Conservation (phyloP, 2,329 filamentous ascomycete species). For the Alternaria incomplexa region DNA sequence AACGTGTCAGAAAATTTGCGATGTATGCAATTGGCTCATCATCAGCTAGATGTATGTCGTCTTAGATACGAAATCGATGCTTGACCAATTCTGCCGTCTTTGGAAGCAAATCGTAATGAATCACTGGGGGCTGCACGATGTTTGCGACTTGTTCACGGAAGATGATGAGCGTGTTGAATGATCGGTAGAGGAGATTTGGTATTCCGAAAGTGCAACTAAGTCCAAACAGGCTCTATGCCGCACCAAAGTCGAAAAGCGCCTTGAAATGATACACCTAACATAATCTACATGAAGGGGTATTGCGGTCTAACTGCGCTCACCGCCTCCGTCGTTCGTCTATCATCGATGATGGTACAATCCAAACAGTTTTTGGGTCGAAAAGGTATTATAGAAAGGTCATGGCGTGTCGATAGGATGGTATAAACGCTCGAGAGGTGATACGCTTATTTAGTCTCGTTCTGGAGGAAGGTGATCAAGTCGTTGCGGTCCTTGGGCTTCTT, state of each 20-base stretch:
- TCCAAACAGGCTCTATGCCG: slow-evolving; percentile 44
- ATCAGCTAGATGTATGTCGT: background rate
- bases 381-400: slow-evolving; percentile 37
- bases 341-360: slow-evolving; percentile 48
- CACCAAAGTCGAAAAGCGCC: slow-evolving; percentile 42
- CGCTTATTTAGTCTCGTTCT: slow-evolving; percentile 72
- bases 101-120: background rate
- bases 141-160: background rate
- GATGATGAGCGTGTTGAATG: background rate
- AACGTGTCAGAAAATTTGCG: slow-evolving; percentile 34
- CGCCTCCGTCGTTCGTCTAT: slow-evolving; percentile 50
- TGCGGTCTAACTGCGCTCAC: slow-evolving; percentile 26
- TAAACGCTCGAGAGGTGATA: slow-evolving; percentile 25
- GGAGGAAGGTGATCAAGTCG: slow-evolving; percentile 90
- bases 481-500: slow-evolving; percentile 99
- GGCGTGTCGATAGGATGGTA: slow-evolving; percentile 25
- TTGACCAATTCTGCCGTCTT: background rate
- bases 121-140: background rate
- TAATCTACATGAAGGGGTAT: slow-evolving; percentile 43
- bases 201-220: slow-evolving; percentile 45
- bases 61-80: background rate
- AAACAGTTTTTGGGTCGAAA: slow-evolving; percentile 29
- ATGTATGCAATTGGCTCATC: slow-evolving; percentile 13
- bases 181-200: slow-evolving; percentile 42
- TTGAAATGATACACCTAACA: slow-evolving; percentile 43